These are phyloP conservation scores for Aspergillus arachidicola DNA, from an alignment of 2,329 filamentous ascomycete genomes.

Conservation along the genomic window DNA sequence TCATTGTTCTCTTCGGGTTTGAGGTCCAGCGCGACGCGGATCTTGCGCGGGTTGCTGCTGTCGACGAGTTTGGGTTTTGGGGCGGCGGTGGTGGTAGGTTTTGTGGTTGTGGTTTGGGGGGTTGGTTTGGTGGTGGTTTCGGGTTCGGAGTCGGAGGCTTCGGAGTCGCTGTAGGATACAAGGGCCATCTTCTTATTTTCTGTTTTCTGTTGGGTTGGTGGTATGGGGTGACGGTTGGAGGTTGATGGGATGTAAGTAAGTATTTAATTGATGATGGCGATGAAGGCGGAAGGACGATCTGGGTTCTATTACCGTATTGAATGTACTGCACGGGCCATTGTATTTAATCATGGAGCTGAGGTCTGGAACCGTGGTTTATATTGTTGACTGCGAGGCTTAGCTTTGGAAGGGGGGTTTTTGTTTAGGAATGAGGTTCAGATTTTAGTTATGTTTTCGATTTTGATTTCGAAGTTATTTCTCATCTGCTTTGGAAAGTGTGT, in stretches of 20 bases:
- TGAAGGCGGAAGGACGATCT: background rate
- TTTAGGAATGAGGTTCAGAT: no score
- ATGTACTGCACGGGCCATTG: background rate
- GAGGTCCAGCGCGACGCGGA: constrained; percentile 72
- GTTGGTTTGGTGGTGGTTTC: constrained; percentile 27
- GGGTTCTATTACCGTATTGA: no score
- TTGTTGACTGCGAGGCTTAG: no score
- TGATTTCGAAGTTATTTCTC: no score
- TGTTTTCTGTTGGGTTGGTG: background rate
- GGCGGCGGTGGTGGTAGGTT: constrained; percentile 31
- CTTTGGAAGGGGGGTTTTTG: no score
- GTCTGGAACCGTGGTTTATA: no score
- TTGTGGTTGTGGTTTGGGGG: constrained; percentile 27
- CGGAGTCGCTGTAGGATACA: constrained; percentile 82
- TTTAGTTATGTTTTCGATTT: no score
- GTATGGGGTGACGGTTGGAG: background rate
- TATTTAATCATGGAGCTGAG: background rate
- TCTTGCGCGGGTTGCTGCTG: constrained; percentile 78
- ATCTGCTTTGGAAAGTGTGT: no score
- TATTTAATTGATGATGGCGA: background rate
- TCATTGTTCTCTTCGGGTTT: constrained; percentile 37
- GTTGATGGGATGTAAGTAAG: background rate
- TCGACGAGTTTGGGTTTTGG: constrained; percentile 72
- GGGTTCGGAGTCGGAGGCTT: constrained; percentile 65
- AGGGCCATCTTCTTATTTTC: constrained; percentile 64